Evolutionary conservation across 345 rosid species (phyloP).

Genomic region (Jatropha curcas): DNA sequence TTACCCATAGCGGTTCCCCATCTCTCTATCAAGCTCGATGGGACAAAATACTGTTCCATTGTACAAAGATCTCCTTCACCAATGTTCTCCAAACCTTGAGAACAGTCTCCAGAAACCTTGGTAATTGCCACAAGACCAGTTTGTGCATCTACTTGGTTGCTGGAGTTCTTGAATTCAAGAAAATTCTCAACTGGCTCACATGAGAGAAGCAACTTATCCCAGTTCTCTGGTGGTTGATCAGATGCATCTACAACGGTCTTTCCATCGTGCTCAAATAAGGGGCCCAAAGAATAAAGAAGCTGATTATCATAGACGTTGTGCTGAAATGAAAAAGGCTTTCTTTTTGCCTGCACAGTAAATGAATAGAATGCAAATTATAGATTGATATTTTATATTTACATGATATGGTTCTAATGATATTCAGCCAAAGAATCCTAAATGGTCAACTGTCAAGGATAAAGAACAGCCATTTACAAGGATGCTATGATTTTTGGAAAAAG

Average conservation of each 20-base stretch:
- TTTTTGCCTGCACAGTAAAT: constrained; percentile 61
- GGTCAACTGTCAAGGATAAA: too few species aligned
- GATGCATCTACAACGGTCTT: constrained; percentile 23
- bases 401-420: background rate
- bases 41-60: constrained; percentile 63
- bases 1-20: constrained; percentile 99
- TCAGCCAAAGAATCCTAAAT: too few species aligned
- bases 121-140: constrained; percentile 16
- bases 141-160: constrained; percentile 32
- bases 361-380: constrained; percentile 2
- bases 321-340: constrained; percentile 59
- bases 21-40: constrained; percentile 70
- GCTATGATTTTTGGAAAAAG: background rate
- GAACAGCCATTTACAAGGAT: background rate
- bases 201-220: constrained; percentile 50
- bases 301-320: constrained; percentile 41
- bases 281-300: constrained; percentile 54
- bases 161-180: constrained; percentile 51
- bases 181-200: constrained; percentile 71
- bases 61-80: constrained; percentile 33
- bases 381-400: background rate
- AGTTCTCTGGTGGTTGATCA: constrained; percentile 43
- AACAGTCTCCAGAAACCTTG: constrained; percentile 24
- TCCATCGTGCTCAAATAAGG: constrained; percentile 44
- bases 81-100: constrained; percentile 34